Conservation (phyloP, 2,329 filamentous ascomycete species). For the Stagonosporopsis tanaceti region DNA sequence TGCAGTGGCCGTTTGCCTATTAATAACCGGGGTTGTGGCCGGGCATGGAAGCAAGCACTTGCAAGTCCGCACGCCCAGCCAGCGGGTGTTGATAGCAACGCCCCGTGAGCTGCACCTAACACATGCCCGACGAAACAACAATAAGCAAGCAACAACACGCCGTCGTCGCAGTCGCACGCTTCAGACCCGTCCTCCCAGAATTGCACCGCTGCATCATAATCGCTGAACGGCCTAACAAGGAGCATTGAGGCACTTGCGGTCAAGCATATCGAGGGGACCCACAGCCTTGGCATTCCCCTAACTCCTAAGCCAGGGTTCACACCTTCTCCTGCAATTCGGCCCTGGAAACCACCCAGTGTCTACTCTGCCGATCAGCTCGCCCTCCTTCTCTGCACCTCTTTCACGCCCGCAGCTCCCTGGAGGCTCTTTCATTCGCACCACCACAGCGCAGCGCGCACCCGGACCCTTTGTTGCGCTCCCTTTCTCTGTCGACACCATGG, state of each 20-base stretch:
- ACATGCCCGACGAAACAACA: conserved; percentile 12
- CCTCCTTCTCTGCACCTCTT: conserved; percentile 6
- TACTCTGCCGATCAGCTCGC: conserved; percentile 2
- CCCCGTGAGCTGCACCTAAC: conserved; percentile 15
- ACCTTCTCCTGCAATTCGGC: conserved; percentile 23
- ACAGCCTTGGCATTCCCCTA: conserved; percentile 19
- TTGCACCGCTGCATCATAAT: background rate
- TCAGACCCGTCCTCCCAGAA: background rate
- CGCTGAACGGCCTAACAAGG: background rate
- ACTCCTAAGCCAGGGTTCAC: conserved; percentile 16
- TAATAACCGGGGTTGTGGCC: conserved; percentile 18
- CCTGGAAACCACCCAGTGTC: conserved; percentile 16
- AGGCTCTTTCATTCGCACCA: conserved; percentile 4
- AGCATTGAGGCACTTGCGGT: conserved; percentile 6
- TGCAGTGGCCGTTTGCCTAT: conserved; percentile 12
- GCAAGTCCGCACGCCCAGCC: conserved; percentile 14
- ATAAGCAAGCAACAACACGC: conserved; percentile 12
- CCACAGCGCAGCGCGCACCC: conserved; percentile 22
- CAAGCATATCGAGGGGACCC: conserved; percentile 23
- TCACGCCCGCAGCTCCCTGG: conserved; percentile 12
- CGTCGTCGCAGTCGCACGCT: background rate
- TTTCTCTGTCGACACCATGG: conserved; percentile 36
- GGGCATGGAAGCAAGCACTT: conserved; percentile 21
- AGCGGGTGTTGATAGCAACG: conserved; percentile 17
- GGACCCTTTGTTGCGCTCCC: conserved; percentile 12